Conservation (phyloP, 805 yeast species). For the Candida oleophila region DNA sequence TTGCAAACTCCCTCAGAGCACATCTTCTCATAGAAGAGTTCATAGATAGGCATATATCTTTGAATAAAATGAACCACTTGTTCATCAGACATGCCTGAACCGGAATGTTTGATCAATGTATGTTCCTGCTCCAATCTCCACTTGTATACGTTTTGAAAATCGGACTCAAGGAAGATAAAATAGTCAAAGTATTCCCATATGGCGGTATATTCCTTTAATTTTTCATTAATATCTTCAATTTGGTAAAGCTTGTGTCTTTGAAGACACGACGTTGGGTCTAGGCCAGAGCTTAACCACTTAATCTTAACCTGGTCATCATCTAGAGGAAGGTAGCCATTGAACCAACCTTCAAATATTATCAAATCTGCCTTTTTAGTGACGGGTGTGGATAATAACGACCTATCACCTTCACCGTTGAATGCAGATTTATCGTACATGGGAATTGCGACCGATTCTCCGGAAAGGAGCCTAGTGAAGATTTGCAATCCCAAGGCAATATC, state of each 20-base stretch:
- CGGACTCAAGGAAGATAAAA: constrained; percentile 63
- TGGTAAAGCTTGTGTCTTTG: constrained; percentile 25
- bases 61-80: constrained; percentile 70
- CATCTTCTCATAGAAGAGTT: constrained; percentile 58
- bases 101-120: constrained; percentile 46
- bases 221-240: constrained; percentile 47
- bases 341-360: constrained; percentile 92
- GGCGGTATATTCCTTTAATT: constrained; percentile 50
- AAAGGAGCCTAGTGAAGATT: constrained; percentile 28
- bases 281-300: constrained; percentile 15
- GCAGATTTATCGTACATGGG: constrained; percentile 82
- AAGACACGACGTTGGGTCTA: constrained; percentile 6
- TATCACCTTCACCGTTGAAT: constrained; percentile 75
- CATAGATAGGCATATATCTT: constrained; percentile 85
- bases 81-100: constrained; percentile 77
- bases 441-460: constrained; percentile 25
- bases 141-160: constrained; percentile 56
- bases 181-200: constrained; percentile 60
- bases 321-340: constrained; percentile 62
- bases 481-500: constrained; percentile 52
- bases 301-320: constrained; percentile 19
- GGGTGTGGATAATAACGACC: constrained; percentile 40
- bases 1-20: constrained; percentile 25
- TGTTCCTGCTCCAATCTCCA: constrained; percentile 86
- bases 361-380: constrained; percentile 45